Conservation (phyloP, 176 grass and related monocot genomes). For the Aegilops longissima region DNA sequence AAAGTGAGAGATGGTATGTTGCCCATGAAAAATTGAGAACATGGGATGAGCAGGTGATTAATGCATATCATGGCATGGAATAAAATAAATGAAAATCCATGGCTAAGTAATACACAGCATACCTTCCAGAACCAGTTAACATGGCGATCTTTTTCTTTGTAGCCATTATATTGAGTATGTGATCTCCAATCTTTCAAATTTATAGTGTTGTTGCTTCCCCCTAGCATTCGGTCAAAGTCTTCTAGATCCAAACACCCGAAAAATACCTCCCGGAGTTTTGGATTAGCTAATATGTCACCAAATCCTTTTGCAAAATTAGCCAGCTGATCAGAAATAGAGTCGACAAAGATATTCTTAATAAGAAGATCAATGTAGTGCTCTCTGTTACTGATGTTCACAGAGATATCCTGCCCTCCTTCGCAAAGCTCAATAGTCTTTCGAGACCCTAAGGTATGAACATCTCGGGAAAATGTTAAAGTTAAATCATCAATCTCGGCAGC, state of each 20-base stretch:
- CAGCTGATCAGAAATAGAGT: conserved; percentile 79
- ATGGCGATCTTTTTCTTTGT: conserved; percentile 78
- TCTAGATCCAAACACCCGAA: conserved; percentile 85
- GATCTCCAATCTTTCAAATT: conserved; percentile 92
- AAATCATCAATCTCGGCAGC: conserved; percentile 76
- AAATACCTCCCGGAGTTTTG: conserved; percentile 56
- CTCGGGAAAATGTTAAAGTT: conserved; percentile 79
- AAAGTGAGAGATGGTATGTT: conserved; percentile 8
- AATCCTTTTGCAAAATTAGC: conserved; percentile 71
- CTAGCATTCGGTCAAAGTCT: conserved; percentile 84
- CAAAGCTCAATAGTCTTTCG: conserved; percentile 74
- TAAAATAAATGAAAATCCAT: conserved; percentile 1
- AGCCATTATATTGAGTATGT: conserved; percentile 93
- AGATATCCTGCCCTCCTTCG: conserved; percentile 74
- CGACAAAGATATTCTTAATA: conserved; percentile 81
- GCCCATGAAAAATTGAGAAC: conserved; percentile 10
- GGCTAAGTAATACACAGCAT: conserved; percentile 6
- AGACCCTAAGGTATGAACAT: conserved; percentile 73
- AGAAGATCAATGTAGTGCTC: conserved; percentile 78
- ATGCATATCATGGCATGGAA: conserved; percentile 13
- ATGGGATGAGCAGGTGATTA: background rate
- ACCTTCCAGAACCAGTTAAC: conserved; percentile 99
- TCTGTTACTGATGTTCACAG: conserved; percentile 84
- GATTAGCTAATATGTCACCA: conserved; percentile 73
- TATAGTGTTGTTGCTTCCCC: conserved; percentile 59